Percentiles rank a stretch among this genome's conserved stretches.
These are phyloP conservation scores for Botrytis porri DNA, from an alignment of 2,329 filamentous ascomycete genomes.

Conservation along the genomic window DNA sequence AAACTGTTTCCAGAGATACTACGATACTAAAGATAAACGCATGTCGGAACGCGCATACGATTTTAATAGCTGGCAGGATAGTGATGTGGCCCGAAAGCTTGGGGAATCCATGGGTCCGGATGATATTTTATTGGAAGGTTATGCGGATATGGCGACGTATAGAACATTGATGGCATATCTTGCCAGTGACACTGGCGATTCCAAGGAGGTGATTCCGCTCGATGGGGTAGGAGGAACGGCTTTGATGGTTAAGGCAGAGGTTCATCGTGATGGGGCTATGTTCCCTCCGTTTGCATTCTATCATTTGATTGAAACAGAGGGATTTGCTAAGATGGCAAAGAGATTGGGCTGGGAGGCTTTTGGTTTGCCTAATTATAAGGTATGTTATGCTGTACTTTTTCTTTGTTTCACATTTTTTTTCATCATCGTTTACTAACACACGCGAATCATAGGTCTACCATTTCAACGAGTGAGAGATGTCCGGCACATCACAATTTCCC, in stretches of 20 bases:
- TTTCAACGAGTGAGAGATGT: slow-evolving; percentile 69
- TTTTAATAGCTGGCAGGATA: slow-evolving; percentile 97
- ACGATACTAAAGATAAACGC: slow-evolving; percentile 64
- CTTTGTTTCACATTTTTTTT: background rate
- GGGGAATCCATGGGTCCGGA: slow-evolving; percentile 80
- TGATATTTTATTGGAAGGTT: slow-evolving; percentile 91
- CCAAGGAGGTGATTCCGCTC: slow-evolving; percentile 64
- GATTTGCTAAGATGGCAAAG: slow-evolving; percentile 95
- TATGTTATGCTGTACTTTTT: slow-evolving; percentile 39
- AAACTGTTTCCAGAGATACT: slow-evolving; percentile 90
- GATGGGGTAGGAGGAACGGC: slow-evolving; percentile 95
- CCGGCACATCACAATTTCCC: slow-evolving; percentile 16
- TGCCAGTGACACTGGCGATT: slow-evolving; percentile 55
- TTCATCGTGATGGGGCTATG: slow-evolving; percentile 97
- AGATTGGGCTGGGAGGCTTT: slow-evolving; percentile 80
- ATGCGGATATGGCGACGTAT: slow-evolving; percentile 89
- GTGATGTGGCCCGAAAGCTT: slow-evolving; percentile 71
- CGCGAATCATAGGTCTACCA: slow-evolving; percentile 67
- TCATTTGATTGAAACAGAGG: slow-evolving; percentile 95
- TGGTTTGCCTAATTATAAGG: slow-evolving; percentile 96
- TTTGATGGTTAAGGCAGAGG: slow-evolving; percentile 90
- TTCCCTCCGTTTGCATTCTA: slow-evolving; percentile 97
- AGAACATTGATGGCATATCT: slow-evolving; percentile 88
- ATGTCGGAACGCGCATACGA: slow-evolving; percentile 84
- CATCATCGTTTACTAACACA: background rate